Evolutionary conservation across 495 filamentous ascomycete genomes (phyloP).

Genomic region (Cenococcum geophilum): DNA sequence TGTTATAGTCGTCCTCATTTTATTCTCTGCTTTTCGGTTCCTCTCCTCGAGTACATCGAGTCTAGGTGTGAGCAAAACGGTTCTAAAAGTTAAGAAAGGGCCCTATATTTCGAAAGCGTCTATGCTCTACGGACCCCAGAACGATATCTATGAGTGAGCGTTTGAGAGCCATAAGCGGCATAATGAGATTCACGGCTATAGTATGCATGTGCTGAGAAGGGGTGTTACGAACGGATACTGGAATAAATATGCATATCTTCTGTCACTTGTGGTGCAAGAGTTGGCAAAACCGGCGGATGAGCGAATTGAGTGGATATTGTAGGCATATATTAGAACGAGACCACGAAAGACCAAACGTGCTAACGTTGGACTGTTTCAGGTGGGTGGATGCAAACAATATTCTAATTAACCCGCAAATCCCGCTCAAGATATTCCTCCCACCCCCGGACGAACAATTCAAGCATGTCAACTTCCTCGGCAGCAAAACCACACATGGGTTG

Average conservation of each 20-base stretch:
- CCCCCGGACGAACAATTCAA: conserved; percentile 35
- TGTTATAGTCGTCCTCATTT: neutral
- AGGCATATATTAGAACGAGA: conserved; percentile 3
- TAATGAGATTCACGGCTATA: conserved; percentile 38
- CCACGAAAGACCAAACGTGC: neutral
- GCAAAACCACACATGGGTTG: conserved; percentile 21
- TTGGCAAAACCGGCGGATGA: conserved; percentile 38
- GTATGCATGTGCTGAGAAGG: conserved; percentile 39
- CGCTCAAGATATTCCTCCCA: conserved; percentile 44
- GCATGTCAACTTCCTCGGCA: conserved; percentile 41
- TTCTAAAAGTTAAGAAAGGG: neutral
- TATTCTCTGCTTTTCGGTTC: neutral
- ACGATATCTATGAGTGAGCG: conserved; percentile 40
- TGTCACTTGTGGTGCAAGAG: conserved; percentile 41
- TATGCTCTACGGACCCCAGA: conserved; percentile 6
- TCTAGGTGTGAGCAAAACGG: neutral
- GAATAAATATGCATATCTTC: conserved; percentile 44
- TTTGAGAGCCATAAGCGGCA: conserved; percentile 41
- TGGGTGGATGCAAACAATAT: conserved; percentile 45
- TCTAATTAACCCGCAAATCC: conserved; percentile 42
- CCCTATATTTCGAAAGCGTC: neutral
- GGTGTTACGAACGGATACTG: conserved; percentile 39
- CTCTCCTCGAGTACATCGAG: neutral
- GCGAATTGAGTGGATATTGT: conserved; percentile 46
- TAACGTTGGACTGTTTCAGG: conserved; percentile 25